A percentile compares a stretch with the other conserved stretches of the same genome.
These are phyloP conservation scores for Megacollybia marginata DNA, from an alignment of 768 basidiomycete species.

Conservation along the genomic window DNA sequence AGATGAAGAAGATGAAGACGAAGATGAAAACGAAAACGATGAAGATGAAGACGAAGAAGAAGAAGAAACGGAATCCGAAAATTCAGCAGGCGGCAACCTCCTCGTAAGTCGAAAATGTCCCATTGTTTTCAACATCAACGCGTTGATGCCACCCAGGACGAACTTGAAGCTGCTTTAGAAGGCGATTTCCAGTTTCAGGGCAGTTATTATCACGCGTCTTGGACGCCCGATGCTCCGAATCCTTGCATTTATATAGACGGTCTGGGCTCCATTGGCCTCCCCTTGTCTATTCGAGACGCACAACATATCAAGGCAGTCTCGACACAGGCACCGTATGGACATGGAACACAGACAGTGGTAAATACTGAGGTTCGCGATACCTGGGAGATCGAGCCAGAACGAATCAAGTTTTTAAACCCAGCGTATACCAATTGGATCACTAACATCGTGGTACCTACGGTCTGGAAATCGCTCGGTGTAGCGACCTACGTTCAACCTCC, in stretches of 20 bases:
- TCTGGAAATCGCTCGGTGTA: conserved; percentile 31
- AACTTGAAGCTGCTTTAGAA: conserved; percentile 21
- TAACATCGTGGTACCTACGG: conserved; percentile 16
- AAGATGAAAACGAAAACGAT: conserved; percentile 3
- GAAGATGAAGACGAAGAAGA: conserved; percentile 6
- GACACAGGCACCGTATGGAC: conserved; percentile 37
- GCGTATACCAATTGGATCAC: conserved; percentile 30
- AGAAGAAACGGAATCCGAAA: conserved; percentile 7
- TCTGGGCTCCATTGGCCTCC: conserved; percentile 35
- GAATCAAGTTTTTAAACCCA: conserved; percentile 32
- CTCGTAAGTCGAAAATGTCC: neutral
- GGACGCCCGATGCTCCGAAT: conserved; percentile 27
- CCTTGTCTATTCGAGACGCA: conserved; percentile 32
- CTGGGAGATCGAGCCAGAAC: conserved; percentile 39
- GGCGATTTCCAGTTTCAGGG: conserved; percentile 25
- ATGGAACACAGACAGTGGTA: conserved; percentile 33
- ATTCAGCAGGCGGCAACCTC: conserved; percentile 4
- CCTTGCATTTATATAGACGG: conserved; percentile 31
- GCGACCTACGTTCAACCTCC: conserved; percentile 15
- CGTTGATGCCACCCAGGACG: conserved; percentile 13
- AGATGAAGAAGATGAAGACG: no score
- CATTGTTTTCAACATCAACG: neutral
- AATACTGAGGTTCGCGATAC: conserved; percentile 39
- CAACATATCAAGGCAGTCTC: conserved; percentile 25
- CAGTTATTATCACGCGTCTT: conserved; percentile 19